Conservation (phyloP, 176 grass and related monocot genomes). For the Pontederia crassipes region DNA sequence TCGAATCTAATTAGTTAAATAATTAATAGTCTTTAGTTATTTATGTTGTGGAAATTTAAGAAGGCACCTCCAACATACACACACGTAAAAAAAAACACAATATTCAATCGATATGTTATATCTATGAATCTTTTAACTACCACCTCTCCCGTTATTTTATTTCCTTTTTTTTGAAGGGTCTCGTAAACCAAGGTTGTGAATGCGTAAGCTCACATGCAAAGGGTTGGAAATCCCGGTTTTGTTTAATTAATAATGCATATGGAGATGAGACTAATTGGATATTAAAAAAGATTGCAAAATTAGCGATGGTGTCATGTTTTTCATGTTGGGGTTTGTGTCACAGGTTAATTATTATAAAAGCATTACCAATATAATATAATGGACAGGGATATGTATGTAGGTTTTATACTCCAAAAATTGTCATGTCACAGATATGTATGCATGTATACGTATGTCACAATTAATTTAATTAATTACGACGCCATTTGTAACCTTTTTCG, state of each 20-base stretch:
- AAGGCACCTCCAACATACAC: no score
- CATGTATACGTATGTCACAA: no score
- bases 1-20: no score
- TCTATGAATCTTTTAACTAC: conserved; percentile 6
- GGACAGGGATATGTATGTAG: no score
- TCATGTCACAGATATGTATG: no score
- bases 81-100: no score
- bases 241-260: not conserved
- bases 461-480: no score
- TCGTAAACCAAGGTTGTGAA: conserved; percentile 15
- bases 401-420: no score
- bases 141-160: not conserved
- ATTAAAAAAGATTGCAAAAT: not conserved
- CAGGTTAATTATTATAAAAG: not conserved
- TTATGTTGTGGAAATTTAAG: no score
- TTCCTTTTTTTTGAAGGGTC: not conserved
- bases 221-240: not conserved
- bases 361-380: no score
- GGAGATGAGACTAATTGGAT: not conserved
- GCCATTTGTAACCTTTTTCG: no score
- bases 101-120: not conserved
- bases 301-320: not conserved
- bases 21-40: no score
- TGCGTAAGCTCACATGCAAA: conserved; percentile 10
- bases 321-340: not conserved